These are phyloP conservation scores for Calendula officinalis DNA, from an alignment of 129 eudicot genomes.

Conservation along the genomic window DNA sequence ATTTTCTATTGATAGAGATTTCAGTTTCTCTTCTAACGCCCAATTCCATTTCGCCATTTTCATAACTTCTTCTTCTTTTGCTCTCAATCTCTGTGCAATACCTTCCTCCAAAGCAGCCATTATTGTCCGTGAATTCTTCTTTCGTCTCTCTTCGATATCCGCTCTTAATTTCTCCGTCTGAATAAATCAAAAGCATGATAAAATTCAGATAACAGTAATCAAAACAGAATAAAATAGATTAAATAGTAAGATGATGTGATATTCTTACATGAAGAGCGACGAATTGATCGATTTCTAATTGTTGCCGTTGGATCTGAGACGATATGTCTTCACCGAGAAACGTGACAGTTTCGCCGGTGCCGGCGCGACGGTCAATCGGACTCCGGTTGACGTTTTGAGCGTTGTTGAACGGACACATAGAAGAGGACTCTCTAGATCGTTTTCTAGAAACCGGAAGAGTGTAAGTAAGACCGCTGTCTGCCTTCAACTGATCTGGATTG, in stretches of 20 bases:
- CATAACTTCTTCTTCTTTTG: slow-evolving; percentile 57
- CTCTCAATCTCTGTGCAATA: slow-evolving; percentile 35
- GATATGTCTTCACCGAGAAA: slow-evolving; percentile 29
- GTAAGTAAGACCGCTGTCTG: slow-evolving; percentile 12
- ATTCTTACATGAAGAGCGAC: slow-evolving; percentile 48
- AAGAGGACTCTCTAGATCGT: slow-evolving; percentile 14
- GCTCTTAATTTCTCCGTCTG: slow-evolving; percentile 55
- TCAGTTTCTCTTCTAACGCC: slow-evolving; percentile 53
- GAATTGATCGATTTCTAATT: slow-evolving; percentile 37
- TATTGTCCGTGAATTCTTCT: slow-evolving; percentile 35
- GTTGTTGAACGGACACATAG: not conserved
- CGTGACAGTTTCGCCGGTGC: not conserved
- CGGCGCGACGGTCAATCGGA: not conserved
- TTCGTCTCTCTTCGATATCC: slow-evolving; percentile 57
- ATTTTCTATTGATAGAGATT: slow-evolving; percentile 51
- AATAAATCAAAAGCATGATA: not conserved
- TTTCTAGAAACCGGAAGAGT: slow-evolving; percentile 16
- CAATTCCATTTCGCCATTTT: slow-evolving; percentile 52
- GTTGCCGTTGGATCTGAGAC: slow-evolving; percentile 40
- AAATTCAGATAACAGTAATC: not conserved
- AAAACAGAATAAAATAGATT: no score
- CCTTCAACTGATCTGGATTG: slow-evolving; percentile 8
- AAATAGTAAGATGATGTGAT: not conserved
- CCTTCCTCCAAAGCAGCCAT: slow-evolving; percentile 48
- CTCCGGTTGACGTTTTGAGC: not conserved